These are phyloP conservation scores for Aureobasidium sp. DNA, from an alignment of 2,329 filamentous ascomycete genomes.

Conservation along the genomic window DNA sequence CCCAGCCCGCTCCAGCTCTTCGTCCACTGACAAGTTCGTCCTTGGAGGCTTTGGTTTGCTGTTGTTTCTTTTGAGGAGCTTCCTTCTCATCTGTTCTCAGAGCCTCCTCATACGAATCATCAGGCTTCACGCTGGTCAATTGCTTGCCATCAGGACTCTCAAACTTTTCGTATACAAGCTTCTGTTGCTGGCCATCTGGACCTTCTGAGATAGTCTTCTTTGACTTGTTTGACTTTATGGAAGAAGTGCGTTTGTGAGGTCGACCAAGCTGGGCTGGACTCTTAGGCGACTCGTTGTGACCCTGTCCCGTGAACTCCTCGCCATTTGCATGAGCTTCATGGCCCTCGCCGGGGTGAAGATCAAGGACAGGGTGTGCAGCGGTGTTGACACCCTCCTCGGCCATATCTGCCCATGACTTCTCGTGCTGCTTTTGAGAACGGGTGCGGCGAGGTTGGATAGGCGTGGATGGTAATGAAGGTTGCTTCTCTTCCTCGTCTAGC, in stretches of 20 bases:
- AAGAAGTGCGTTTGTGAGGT: conserved; percentile 25
- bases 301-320: conserved; percentile 21
- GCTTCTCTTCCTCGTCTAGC: conserved; percentile 27
- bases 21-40: conserved; percentile 45
- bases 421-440: not conserved
- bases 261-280: conserved; percentile 22
- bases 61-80: conserved; percentile 19
- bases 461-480: conserved; percentile 19
- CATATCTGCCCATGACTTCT: conserved; percentile 35
- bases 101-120: conserved; percentile 32
- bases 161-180: conserved; percentile 39
- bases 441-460: conserved; percentile 4
- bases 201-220: conserved; percentile 19
- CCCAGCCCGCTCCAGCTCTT: conserved; percentile 48
- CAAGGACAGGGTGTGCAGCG: conserved; percentile 10
- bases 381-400: conserved; percentile 15
- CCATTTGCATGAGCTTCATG: conserved; percentile 21
- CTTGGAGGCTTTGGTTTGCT: conserved; percentile 21
- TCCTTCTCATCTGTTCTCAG: conserved; percentile 26
- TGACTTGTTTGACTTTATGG: conserved; percentile 11
- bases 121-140: conserved; percentile 39
- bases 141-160: conserved; percentile 38
- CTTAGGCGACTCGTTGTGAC: conserved; percentile 23
- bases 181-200: conserved; percentile 17
- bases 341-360: conserved; percentile 8